Evolutionary conservation across 345 rosid species (phyloP), one percentile per base, ranked within the genome.

Genomic region (Hevea brasiliensis): DNA sequence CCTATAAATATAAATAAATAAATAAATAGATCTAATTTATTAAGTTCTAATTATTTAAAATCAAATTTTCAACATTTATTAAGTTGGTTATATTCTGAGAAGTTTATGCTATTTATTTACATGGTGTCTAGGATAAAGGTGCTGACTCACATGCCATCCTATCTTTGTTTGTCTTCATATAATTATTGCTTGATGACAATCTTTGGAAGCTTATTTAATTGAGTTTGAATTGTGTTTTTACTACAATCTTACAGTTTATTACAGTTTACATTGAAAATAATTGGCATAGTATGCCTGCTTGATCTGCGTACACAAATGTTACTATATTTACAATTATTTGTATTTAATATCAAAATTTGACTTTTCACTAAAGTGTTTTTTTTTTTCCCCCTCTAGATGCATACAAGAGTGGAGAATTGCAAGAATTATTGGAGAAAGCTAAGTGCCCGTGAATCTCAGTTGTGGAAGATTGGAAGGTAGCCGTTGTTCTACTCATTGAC

Each of bases 321-420:
- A 1, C 4, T 15, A 9, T 55, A 51, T 18, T n/a, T 56, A 3
- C 9, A 10, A 9, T 7, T 57, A 13, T 24, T 50, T 5, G 14
- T 14, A 20, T 32, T 4, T 32, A 4, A 32, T 32, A 32, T 32
- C 4, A 32, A n/a, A 32, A 4, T 32, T 77, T 10, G 21, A 61
- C 21, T 70, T 29, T 13, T 26, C 0, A n/a, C 62, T 23, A 0
- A 7, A n/a, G 2, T 45, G 8, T 50, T 3, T 27, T 53, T 47
- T 50, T 45, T 47, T 35, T 45, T 72, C 41, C 92, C n/a, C n/a
- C n/a, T n/a, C n/a, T n/a, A 89, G 94, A 92, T 73, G 93, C 97
- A 65, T 94, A 84, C 68, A 84, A 92, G 83, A 89, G 87, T 21
- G 98, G 98, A 15, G 83, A 94, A 51, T 77, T 94, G 84, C 96